Evolutionary conservation across 805 yeast species (phyloP).

Genomic region (Starmerella floricola): DNA sequence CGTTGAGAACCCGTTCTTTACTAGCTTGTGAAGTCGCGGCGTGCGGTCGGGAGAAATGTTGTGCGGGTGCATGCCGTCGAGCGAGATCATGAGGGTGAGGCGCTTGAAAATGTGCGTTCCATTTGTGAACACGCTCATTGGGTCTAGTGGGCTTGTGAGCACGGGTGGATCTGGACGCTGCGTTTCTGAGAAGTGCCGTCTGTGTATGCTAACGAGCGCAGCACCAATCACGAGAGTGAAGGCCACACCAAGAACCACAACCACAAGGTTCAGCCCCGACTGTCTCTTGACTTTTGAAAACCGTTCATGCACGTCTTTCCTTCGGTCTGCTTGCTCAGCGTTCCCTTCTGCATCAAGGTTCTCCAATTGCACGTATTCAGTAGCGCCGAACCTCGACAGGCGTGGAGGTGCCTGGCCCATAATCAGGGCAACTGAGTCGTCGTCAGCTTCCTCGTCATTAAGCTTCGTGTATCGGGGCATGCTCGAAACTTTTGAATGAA

Average conservation of each 20-base stretch:
- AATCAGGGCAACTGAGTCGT: slow-evolving; percentile 20
- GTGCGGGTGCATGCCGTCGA: slow-evolving; percentile 89
- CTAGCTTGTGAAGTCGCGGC: slow-evolving; percentile 54
- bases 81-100: slow-evolving; percentile 67
- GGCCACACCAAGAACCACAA: slow-evolving; percentile 5
- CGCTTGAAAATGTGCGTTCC: slow-evolving; percentile 61
- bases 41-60: slow-evolving; percentile 54
- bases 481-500: not conserved
- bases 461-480: slow-evolving; percentile 11
- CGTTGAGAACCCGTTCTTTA: slow-evolving; percentile 42
- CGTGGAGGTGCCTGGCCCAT: slow-evolving; percentile 16
- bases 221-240: slow-evolving; percentile 9
- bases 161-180: no score
- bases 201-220: slow-evolving; percentile 1
- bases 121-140: slow-evolving; percentile 30
- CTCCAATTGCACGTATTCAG: slow-evolving; percentile 20
- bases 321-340: not conserved
- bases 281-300: not conserved
- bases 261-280: slow-evolving; percentile 6
- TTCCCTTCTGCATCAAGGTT: slow-evolving; percentile 20
- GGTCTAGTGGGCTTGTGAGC: slow-evolving; percentile 10
- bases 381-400: slow-evolving; percentile 10
- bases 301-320: slow-evolving; percentile 1
- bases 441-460: slow-evolving; percentile 16
- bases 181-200: slow-evolving; percentile 1